Base-by-base conservation (phyloP, 441 rosid species). In the Breynia disticha region DNA sequence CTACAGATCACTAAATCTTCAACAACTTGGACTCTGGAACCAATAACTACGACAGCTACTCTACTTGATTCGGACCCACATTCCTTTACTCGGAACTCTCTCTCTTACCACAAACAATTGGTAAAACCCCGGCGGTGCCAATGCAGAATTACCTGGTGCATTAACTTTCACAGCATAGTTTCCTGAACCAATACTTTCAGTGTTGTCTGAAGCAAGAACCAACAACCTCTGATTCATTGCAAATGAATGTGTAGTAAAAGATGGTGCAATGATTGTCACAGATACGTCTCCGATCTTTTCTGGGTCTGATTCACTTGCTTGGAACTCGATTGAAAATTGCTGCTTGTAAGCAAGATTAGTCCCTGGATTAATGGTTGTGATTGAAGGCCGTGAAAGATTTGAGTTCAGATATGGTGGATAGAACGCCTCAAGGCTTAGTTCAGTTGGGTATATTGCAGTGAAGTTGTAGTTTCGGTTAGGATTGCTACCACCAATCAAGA, bases 401-500 rank as follows among this genome's bases (percentile, higher is more conserved):
- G 79, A 57, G 20, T 67, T 62, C 19, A 90, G 62, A 67, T 87
- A 90, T 11, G 73, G 82, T 20, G 95, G 97, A 60, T 63, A 62
- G 67, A 77, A 84, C 1, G 89, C 87, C 73, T 87, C 87, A 19
- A 87, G 74, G 56, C 94, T 82, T 39, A 90, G 66, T 18, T 87
- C 91, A 14, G 96, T 87, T 11, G 96, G 91, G 54, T 73, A 87
- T 15, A 73, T 64, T 28, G 80, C 81, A 19, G 78, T 84, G 77
- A 82, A 87, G 57, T 78, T 74, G 68, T 90, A 84, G 55, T 50
- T 73, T 13, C 58, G 51, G 58, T 90, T 82, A 5, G 95, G 96
- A 63, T 90, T 90, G 70, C 95, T 82, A 24, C 97, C 97, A n/a
- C 91, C 95, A 20, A 90, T 81, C n/a, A 90, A 64, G 22, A 90